Conservation (phyloP, 148 eudicot genomes). For the Amaranthus cruentus region DNA sequence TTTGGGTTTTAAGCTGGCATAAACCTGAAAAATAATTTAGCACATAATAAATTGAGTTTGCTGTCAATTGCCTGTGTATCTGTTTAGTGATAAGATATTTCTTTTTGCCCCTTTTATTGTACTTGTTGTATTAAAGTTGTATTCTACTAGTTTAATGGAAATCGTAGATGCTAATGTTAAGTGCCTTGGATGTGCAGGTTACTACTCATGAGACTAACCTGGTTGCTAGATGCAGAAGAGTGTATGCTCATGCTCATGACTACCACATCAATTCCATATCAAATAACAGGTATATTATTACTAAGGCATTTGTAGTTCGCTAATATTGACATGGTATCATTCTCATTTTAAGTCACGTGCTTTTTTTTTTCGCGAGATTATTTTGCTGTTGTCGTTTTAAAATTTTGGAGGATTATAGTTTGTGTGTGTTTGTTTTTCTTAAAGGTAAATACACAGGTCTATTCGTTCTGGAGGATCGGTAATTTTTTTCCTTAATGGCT, state of each 20-base stretch:
- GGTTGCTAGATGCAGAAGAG: conserved; percentile 71
- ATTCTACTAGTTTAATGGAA: too few species aligned
- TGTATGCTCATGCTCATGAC: conserved; percentile 88
- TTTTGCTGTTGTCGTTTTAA: neutral
- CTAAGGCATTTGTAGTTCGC: neutral
- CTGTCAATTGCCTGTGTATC: neutral
- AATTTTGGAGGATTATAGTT: too few species aligned
- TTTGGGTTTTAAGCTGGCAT: neutral
- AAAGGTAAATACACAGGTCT: too few species aligned
- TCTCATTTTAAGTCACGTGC: too few species aligned
- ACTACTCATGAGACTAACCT: conserved; percentile 72
- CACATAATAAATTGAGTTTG: neutral
- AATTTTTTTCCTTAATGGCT: too few species aligned
- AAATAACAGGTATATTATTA: conserved; percentile 52
- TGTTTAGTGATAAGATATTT: neutral
- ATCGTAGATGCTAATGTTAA: neutral
- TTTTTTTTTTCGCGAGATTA: neutral
- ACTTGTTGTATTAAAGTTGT: neutral
- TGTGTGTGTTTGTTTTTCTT: too few species aligned
- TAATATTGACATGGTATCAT: neutral
- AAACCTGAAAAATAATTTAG: too few species aligned
- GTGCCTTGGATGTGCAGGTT: conserved; percentile 36
- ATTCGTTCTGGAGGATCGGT: too few species aligned
- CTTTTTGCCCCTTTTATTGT: neutral
- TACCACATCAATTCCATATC: conserved; percentile 82